Evolutionary conservation across 495 filamentous ascomycete genomes (phyloP), one percentile per base, ranked within the genome.

Genomic region (Tuber aestivum): DNA sequence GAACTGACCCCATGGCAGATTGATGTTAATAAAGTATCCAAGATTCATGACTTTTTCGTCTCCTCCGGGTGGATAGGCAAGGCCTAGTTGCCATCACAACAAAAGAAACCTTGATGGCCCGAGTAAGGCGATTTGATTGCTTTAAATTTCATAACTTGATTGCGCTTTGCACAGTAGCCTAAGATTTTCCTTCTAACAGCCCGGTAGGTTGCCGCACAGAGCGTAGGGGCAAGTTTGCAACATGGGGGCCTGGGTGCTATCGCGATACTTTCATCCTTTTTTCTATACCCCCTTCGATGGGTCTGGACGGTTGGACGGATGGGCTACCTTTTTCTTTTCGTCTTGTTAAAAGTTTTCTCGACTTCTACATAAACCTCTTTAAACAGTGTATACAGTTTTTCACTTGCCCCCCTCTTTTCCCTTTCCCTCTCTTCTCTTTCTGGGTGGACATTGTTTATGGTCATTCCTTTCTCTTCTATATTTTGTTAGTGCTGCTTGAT

Each of bases 41-140:
- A 92, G 77, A 89, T 98, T 69, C 97, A 93, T 83, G 95, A 98
- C 80, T 99, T 98, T 83, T 94, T 97, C 85, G 92, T 95, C 42
- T 91, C 94, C 81, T 91, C 89, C 68, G 95, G 95, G 14, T 98
- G 95, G 95, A 92, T 97, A 74, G 90, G 88, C 42, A 96, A 94
- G 85, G 79, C 80, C 27, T 82, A 50, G 71, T 42, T 40, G 37
- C 44, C 35, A 40, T 45, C 16, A 61, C 20, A 35, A 7, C 35
- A 42, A 20, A 35, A 37, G 65, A 40, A 69, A n/a, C n/a, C 56
- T 45, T 35, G 68, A 74, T 37, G 37, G 12, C 40, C 14, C 20
- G 40, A 12, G 10, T 38, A 48, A n/a, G 44, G 14, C 18, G 37
- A 32, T 38, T 50, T 72, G 3, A 16, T 74, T 45, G 8, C 20